These are phyloP conservation scores for Pythium aristosporum DNA, from an alignment of 352 stramenopile genomes.

Conservation along the genomic window DNA sequence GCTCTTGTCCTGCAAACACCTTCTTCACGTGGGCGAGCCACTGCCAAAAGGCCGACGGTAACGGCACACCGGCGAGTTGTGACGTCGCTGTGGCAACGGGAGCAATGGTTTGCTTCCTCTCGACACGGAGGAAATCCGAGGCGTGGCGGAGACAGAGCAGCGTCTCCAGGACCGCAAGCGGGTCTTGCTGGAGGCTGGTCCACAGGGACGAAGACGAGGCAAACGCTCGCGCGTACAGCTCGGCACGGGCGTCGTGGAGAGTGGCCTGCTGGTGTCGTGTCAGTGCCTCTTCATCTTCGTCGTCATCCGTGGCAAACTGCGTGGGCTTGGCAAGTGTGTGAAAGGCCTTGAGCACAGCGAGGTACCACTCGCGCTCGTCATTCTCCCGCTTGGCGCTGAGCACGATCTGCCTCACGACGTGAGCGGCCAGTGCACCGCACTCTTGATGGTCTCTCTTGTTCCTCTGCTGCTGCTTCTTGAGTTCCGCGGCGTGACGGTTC, in stretches of 20 bases:
- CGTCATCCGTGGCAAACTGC: conserved; percentile 33
- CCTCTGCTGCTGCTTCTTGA: conserved; percentile 25
- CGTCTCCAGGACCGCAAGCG: conserved; percentile 27
- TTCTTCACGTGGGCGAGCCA: conserved; percentile 53
- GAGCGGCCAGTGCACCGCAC: conserved; percentile 36
- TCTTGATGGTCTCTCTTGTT: conserved; percentile 34
- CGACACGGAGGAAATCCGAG: conserved; percentile 54
- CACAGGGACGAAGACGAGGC: conserved; percentile 25
- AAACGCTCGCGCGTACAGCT: conserved; percentile 58
- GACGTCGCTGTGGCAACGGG: conserved; percentile 45
- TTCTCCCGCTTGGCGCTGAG: conserved; percentile 6
- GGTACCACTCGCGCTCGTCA: conserved; percentile 37
- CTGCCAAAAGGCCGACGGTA: conserved; percentile 45
- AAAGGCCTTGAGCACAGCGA: conserved; percentile 41
- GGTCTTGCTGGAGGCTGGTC: conserved; percentile 25
- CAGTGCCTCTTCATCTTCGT: conserved; percentile 32
- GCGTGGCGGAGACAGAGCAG: conserved; percentile 55
- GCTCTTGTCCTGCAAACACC: conserved; percentile 20
- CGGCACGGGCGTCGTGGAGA: conserved; percentile 44
- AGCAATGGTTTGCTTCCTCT: conserved; percentile 43
- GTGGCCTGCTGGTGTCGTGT: conserved; percentile 30
- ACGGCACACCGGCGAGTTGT: conserved; percentile 39
- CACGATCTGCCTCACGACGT: conserved; percentile 24
- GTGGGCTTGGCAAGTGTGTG: conserved; percentile 42
- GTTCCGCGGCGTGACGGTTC: conserved; percentile 22